Evolutionary conservation across 2,329 filamentous ascomycete genomes (phyloP).

Genomic region (Fusarium avenaceum): DNA sequence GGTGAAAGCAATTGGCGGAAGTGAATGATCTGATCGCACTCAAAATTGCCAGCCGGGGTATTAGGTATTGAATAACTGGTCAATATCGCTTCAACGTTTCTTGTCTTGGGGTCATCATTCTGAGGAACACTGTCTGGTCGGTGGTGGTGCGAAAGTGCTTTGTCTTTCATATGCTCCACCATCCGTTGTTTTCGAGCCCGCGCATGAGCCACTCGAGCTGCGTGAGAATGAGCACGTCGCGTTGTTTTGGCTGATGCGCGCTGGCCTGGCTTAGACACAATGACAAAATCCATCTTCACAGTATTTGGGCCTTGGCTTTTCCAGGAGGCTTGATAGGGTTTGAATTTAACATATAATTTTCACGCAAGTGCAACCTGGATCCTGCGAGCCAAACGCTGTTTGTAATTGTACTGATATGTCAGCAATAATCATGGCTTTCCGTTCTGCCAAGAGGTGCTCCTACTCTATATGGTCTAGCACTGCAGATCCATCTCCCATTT

Average conservation of each 20-base stretch:
- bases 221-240: constrained; percentile 16
- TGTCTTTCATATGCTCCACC: background rate
- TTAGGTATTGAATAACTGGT: background rate
- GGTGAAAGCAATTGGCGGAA: constrained; percentile 3
- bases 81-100: rapidly evolving
- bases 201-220: constrained; percentile 17
- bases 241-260: constrained; percentile 6
- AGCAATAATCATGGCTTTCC: background rate
- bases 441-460: constrained; percentile 28
- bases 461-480: constrained; percentile 13
- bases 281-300: constrained; percentile 5
- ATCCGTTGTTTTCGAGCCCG: background rate
- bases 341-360: background rate
- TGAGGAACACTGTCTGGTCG: rapidly evolving
- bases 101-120: rapidly evolving
- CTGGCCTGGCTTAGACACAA: background rate
- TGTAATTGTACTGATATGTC: background rate
- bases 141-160: background rate
- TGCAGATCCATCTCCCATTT: too few relatives aligned
- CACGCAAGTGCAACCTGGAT: background rate
- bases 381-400: too few relatives aligned
- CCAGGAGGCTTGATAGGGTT: background rate
- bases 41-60: background rate
- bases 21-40: background rate
- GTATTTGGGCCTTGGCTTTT: too few relatives aligned